Base-by-base conservation (phyloP, 139 green algal species). In the Volvox reticuliferus region DNA sequence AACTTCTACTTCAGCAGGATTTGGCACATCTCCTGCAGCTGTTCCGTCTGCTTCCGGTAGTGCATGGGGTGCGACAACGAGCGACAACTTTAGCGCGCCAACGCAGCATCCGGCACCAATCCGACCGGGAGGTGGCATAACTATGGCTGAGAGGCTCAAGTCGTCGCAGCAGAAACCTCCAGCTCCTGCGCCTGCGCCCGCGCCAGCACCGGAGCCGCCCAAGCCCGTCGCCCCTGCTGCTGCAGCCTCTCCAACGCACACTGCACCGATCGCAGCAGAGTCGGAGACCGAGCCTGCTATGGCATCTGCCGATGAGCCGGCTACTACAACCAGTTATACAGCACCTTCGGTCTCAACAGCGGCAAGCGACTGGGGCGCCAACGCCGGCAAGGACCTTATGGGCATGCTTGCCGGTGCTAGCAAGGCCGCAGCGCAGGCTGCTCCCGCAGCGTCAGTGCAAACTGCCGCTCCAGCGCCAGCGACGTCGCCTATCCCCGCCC, bases 101-200 rank as follows among this genome's bases (percentile, higher is more conserved):
- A 44, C 84, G 20, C 1, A 18, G 69, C 71, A 90, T 21, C 86
- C 86, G 1, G 86, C 86, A 6, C 86, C 86, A 14, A 90, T 90
- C 33, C 86, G 86, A 55, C 86, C 86, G 2, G 86, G 86, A 18
- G 55, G 55, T n/a, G 86, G 86, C 50, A 90, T 90, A 75, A 84
- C 86, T 21, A 90, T 90, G 86, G 86, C 86, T 2, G 86, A 90
- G n/a, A 90, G 82, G 26, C 71, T 90, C 32, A 90, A 90, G 69
- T 73, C 86, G 2, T 89, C 85, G n/a, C 86, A 83, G 73, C 50
- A 75, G 32, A 90, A 90, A 62, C 86, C 86, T 28, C 86, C 73
- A 9, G 86, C 73, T 30, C 86, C 86, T 20, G 73, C 73, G 18
- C 86, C 86, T 67, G 50, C 44, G n/a, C 86, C 86, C 21, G 86